These are phyloP conservation scores for Suhomyces bokatorum DNA, from an alignment of 1,139 yeast species.

Conservation along the genomic window DNA sequence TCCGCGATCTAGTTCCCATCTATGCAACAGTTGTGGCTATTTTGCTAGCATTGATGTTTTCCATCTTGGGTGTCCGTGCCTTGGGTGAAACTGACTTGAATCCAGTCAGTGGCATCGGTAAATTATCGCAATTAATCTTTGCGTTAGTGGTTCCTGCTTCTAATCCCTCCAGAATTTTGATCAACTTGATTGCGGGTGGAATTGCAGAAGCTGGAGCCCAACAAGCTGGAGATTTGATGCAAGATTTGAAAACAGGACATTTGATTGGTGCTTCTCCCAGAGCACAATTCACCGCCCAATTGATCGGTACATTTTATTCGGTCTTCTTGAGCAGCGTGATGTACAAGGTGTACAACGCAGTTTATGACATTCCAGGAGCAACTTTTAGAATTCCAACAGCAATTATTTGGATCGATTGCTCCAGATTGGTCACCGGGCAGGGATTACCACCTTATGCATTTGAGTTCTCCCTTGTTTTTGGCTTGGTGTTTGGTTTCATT, in stretches of 20 bases:
- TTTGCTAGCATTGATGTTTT: slow-evolving; percentile 70
- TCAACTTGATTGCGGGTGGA: slow-evolving; percentile 92
- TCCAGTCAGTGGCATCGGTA: slow-evolving; percentile 96
- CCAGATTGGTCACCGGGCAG: slow-evolving; percentile 86
- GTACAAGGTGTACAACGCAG: slow-evolving; percentile 77
- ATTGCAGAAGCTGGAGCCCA: slow-evolving; percentile 99
- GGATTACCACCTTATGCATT: slow-evolving; percentile 83
- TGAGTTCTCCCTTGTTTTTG: slow-evolving; percentile 65
- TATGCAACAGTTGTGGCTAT: slow-evolving; percentile 71
- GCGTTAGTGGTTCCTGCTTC: slow-evolving; percentile 75
- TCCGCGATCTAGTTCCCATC: slow-evolving; percentile 69
- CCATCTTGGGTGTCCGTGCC: slow-evolving; percentile 88
- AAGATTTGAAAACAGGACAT: slow-evolving; percentile 93
- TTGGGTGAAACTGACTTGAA: slow-evolving; percentile 95
- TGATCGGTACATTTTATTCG: slow-evolving; percentile 85
- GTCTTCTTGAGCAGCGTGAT: slow-evolving; percentile 75
- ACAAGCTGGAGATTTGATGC: slow-evolving; percentile 98
- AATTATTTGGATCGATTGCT: slow-evolving; percentile 94
- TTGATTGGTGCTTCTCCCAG: slow-evolving; percentile 87
- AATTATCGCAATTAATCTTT: slow-evolving; percentile 83
- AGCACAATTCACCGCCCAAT: slow-evolving; percentile 88
- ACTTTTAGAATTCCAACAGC: slow-evolving; percentile 92
- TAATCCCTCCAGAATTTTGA: slow-evolving; percentile 78
- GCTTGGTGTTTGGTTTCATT: slow-evolving; percentile 64
- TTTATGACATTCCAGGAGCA: slow-evolving; percentile 81